These are phyloP conservation scores for Penicillium samsonianum DNA, from an alignment of 495 filamentous ascomycete species.

Conservation along the genomic window DNA sequence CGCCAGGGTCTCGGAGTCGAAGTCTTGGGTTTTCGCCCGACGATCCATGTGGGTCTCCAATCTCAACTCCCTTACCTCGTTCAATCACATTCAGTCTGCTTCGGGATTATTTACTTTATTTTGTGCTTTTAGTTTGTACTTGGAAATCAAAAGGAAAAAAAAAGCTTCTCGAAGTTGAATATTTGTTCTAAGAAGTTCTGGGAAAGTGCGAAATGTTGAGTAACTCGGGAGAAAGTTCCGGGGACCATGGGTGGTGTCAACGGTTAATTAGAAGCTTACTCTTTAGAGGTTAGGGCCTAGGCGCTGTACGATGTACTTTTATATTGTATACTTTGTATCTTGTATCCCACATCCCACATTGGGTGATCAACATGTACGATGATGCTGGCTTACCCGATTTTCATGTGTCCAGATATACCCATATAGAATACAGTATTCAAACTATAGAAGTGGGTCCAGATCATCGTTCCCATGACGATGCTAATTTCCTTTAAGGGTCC, in stretches of 20 bases:
- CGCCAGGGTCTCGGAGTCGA: conserved; percentile 5
- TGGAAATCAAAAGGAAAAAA: not conserved
- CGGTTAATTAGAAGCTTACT: too few relatives aligned
- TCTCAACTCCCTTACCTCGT: conserved; percentile 11
- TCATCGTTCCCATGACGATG: conserved; percentile 35
- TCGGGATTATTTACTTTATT: not conserved
- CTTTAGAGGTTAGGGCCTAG: not conserved
- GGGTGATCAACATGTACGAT: conserved; percentile 17
- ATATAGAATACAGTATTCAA: conserved; percentile 6
- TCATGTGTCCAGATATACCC: not conserved
- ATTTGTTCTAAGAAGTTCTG: not conserved
- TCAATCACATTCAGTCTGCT: not conserved
- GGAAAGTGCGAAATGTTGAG: not conserved
- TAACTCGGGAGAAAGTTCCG: not conserved
- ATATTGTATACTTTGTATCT: not conserved
- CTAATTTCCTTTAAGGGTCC: conserved; percentile 26
- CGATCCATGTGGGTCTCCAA: conserved; percentile 13
- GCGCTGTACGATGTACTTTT: not conserved
- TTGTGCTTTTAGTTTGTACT: not conserved
- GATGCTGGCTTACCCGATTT: conserved; percentile 9
- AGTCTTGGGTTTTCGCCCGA: conserved; percentile 4
- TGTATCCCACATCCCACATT: not conserved
- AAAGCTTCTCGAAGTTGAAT: not conserved
- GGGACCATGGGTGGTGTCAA: not conserved
- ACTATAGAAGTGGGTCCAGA: conserved; percentile 27